Evolutionary conservation across 2,329 filamentous ascomycete species (phyloP), one percentile per base, ranked within the genome.

Genomic region (Aureobasidium namibiae): DNA sequence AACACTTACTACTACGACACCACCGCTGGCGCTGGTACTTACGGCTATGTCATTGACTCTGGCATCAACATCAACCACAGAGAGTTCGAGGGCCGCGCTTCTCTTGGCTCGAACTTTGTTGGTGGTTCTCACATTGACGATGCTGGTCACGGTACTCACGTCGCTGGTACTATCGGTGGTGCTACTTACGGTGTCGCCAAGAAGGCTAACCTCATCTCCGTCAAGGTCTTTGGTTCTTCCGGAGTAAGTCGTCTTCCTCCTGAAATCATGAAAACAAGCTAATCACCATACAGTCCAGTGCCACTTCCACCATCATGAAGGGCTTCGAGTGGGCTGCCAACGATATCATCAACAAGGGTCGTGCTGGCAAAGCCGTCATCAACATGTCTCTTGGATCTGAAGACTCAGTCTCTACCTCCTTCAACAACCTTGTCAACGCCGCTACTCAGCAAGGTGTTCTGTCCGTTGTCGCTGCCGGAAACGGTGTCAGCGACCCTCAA

Each of bases 81-180:
- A 61, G 65, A 74, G 46, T 76, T 73, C 39, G 69, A 64, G 33
- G 71, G 69, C 10, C 68, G 73, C 59, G 74, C 71, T 9, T 64
- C 45, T 6, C 69, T 62, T 59, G 72, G 71, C 33, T 67, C 64
- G 5, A 74, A 72, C 61, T 61, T 61, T 9, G 60, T 63, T 9
- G 56, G 54, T 23, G 60, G 70, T 66, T 53, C 60, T 13, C 67
- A 71, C 59, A 70, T 67, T 23, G 74, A 76, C 60, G 75, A 80
- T 63, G 82, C 85, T 65, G 84, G 84, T 13, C 84, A 87, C 70
- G 84, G 84, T 41, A 83, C 77, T 59, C 85, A 87, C 73, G 82
- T 85, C 26, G 78, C 82, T 10, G 84, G 82, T 24, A 87, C 82
- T 16, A 80, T 85, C 44, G 84, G 75, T 23, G 82, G 82, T 34